Evolutionary conservation across 139 green algal genomes (phyloP), one percentile per base, ranked within the genome.

Genomic region (Closterium sp.): DNA sequence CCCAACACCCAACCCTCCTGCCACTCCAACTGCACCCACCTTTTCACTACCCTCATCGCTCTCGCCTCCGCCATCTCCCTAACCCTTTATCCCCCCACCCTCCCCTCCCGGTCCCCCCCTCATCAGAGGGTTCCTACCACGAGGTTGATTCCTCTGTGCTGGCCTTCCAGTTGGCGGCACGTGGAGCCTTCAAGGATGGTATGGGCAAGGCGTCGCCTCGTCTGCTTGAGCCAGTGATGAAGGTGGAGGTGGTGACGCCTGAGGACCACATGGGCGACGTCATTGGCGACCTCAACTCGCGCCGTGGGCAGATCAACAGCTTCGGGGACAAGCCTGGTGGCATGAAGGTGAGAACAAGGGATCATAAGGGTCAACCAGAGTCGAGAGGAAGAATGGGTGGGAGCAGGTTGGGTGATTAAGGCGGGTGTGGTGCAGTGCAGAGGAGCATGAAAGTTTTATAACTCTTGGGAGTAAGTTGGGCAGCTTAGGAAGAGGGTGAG

Each of bases 181-280:
- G 97, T 36, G 94, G 88, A 3, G 95, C 95, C 28, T 97, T 98
- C 95, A 90, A 90, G 36, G 98, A 99, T 85, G 98, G 96, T 86
- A 99, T 99, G 96, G 91, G 94, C 85, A 98, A 99, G 97, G 96
- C 95, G 38, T 96, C 95, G 43, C 97, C 96, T 5, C 95, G 96
- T 89, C 96, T 99, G 94, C 95, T 99, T 85, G 98, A 99, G 96
- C 98, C 98, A 33, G 96, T 99, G 94, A 99, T 99, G 98, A 96
- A 96, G 85, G 98, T 99, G 34, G 97, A 99, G 93, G 94, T 98
- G 31, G 31, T 93, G 31, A 93, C 91, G 38, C 98, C 98, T 4
- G 91, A 90, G 10, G 98, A 99, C 92, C 98, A 97, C 94, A 97
- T 99, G 94, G 94, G 94, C 84, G 94, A 95, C 33, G 95, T 98